phyloP scores from a whole-genome alignment of 140 eudicot genomes.

The Erigeron philadelphicus region DNA sequence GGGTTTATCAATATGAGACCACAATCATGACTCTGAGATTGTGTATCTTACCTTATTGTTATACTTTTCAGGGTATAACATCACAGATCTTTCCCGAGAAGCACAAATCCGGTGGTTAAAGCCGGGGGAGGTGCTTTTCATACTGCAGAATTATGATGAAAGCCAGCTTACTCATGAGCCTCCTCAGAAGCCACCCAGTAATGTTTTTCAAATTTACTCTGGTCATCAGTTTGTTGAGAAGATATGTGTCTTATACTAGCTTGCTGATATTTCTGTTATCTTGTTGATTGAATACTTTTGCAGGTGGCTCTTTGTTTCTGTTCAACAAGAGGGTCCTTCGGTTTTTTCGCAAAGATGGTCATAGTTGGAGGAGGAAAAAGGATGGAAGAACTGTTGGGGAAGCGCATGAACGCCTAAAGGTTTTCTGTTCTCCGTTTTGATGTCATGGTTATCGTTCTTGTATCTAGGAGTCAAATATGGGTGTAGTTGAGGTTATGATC shows the following conservation, averaged over 20 bases:
- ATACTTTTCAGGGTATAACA: conserved; percentile 54
- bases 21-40: conserved; percentile 11
- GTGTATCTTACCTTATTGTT: conserved; percentile 14
- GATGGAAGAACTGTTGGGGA: conserved; percentile 88
- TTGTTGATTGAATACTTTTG: conserved; percentile 18
- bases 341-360: conserved; percentile 86
- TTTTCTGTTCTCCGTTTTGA: conserved; percentile 26
- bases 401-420: conserved; percentile 96
- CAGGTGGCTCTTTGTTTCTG: conserved; percentile 89
- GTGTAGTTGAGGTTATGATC: conserved; percentile 15
- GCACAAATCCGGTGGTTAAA: conserved; percentile 89
- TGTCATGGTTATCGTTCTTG: conserved; percentile 4
- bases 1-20: not conserved
- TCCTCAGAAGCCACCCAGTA: conserved; percentile 81
- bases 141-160: conserved; percentile 67
- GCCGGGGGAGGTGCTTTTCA: conserved; percentile 82
- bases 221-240: conserved; percentile 14
- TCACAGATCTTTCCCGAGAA: conserved; percentile 55
- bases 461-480: conserved; percentile 1
- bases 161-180: conserved; percentile 64
- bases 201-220: conserved; percentile 22
- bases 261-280: conserved; percentile 4
- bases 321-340: conserved; percentile 83
- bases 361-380: conserved; percentile 85
- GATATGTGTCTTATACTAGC: not conserved